Percentiles rank a stretch among this genome's conserved stretches.
Evolutionary conservation across 441 rosid genomes (phyloP).

Genomic region (Hura crepitans): DNA sequence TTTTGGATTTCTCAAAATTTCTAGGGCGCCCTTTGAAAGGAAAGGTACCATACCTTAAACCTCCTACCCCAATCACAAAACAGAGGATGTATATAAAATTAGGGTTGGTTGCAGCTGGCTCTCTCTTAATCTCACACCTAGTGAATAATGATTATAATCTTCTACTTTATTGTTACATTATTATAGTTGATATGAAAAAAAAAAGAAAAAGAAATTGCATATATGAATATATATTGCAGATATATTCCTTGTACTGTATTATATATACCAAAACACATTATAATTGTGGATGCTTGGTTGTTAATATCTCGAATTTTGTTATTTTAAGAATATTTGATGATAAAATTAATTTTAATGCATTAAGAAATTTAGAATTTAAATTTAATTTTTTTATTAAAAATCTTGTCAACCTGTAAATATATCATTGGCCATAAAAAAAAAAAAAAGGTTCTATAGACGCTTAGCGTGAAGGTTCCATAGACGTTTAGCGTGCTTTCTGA

Average conservation of each 20-base stretch:
- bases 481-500: not conserved
- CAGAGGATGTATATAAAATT: not conserved
- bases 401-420: too few relatives aligned
- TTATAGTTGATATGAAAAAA: not conserved
- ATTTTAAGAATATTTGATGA: not conserved
- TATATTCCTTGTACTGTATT: slow-evolving; percentile 7
- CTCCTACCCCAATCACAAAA: not conserved
- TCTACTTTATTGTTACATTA: slow-evolving; percentile 7
- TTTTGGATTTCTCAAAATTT: not conserved
- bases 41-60: not conserved
- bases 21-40: not conserved
- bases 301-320: slow-evolving; percentile 5
- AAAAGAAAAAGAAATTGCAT: not conserved
- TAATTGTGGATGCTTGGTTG: not conserved
- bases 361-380: too few relatives aligned
- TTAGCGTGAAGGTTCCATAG: not conserved
- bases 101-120: not conserved
- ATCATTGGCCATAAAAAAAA: slow-evolving; percentile 10
- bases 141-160: slow-evolving; percentile 17
- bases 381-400: too few relatives aligned
- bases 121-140: slow-evolving; percentile 10
- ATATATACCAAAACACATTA: slow-evolving; percentile 13
- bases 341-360: not conserved
- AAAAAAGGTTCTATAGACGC: not conserved
- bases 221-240: not conserved